Evolutionary conservation across 176 grass and related monocot species (phyloP), one percentile per base, ranked within the genome.

Genomic region (Avena atlantica): DNA sequence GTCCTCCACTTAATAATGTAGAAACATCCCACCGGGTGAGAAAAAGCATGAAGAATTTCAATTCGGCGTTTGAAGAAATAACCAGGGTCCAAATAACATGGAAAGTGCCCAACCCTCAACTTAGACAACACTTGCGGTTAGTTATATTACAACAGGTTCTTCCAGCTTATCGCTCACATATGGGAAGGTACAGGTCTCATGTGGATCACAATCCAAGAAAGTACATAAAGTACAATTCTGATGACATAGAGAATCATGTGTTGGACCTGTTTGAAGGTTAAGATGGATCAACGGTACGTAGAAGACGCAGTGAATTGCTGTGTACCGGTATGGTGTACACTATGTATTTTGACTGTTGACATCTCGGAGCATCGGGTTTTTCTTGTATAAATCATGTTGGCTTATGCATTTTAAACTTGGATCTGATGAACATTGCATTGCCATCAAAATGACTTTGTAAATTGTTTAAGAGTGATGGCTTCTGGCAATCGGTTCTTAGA

Each of bases 91-190:
- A 89, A 62, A 83, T 37, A 17, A 84, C 69, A 36, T 84, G 87
- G 87, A 84, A 84, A 84, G 73, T 89, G 10, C 81, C 87, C 31
- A 45, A 89, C 31, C 87, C 87, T 56, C 31, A 84, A 70, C 87
- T 84, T 78, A 53, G 87, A 57, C 87, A 45, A 6, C 64, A 79
- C 36, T 78, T 89, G 68, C 27, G 87, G 45, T 47, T 78, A 53
- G 0, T 50, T 50, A 84, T 89, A 70, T 17, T 70, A 19, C 34
- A 78, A 5, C 42, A 77, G 0, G 34, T 61, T 60, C 0, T 78
- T 2, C 4, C 0, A 3, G 74, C 37, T 37, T 89, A 84, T 48
- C 19, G 47, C 6, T 0, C 42, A 29, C 17, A 36, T 83, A 9
- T 76, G n/a, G 4, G 0, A 83, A 71, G 2, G 11, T 50, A 0